Percentiles rank a stretch among this genome's conserved stretches.
These are phyloP conservation scores for Botrytis galanthina DNA, from an alignment of 2,329 filamentous ascomycete genomes.

Conservation along the genomic window DNA sequence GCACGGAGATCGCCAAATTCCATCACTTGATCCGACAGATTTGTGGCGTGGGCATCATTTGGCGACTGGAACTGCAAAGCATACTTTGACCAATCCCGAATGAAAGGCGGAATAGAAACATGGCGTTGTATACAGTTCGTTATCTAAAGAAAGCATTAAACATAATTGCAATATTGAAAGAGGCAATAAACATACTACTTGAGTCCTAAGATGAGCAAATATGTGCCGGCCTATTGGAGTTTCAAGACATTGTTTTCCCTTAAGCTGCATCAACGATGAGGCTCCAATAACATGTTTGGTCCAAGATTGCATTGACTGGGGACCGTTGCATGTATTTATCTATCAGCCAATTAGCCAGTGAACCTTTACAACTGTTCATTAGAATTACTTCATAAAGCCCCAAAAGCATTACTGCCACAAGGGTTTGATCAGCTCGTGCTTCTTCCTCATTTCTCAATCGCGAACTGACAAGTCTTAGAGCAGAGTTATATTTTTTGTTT, in stretches of 20 bases:
- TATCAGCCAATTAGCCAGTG: conserved; percentile 35
- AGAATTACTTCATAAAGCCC: conserved; percentile 38
- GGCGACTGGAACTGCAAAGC: conserved; percentile 26
- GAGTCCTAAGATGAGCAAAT: conserved; percentile 51
- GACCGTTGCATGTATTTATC: conserved; percentile 32
- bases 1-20: conserved; percentile 31
- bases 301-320: conserved; percentile 50
- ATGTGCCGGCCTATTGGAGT: conserved; percentile 50
- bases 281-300: conserved; percentile 54
- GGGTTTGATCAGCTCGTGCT: conserved; percentile 32
- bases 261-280: conserved; percentile 48
- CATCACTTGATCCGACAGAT: conserved; percentile 41
- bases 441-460: conserved; percentile 26
- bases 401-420: conserved; percentile 33
- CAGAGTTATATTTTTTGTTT: conserved; percentile 28
- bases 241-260: conserved; percentile 48
- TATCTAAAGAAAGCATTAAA: conserved; percentile 42
- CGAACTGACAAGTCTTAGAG: conserved; percentile 26
- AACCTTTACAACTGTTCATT: conserved; percentile 44
- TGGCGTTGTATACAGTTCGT: conserved; percentile 52
- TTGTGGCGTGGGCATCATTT: conserved; percentile 40
- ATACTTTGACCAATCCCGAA: conserved; percentile 46
- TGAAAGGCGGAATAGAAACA: conserved; percentile 48
- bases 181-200: conserved; percentile 26
- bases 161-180: not conserved